Evolutionary conservation across 179 eudicot species (phyloP).

Genomic region (Kewa caespitosa): DNA sequence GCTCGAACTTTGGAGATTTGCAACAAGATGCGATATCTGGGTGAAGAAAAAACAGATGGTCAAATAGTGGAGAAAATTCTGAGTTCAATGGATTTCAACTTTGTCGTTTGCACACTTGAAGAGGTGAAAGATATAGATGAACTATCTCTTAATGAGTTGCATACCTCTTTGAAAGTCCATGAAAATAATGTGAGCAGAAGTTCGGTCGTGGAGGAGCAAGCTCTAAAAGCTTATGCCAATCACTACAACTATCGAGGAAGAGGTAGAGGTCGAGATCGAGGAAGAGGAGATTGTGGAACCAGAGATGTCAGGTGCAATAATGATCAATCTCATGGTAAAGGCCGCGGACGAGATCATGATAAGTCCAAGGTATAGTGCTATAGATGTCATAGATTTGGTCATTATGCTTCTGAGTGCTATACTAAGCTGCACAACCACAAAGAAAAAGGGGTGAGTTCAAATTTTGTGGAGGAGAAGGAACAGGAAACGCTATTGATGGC

Average conservation of each 20-base stretch:
- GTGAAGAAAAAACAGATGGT: not conserved
- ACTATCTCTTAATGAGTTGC: not conserved
- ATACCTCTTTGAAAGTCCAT: constrained; percentile 9
- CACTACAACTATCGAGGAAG: constrained; percentile 3
- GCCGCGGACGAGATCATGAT: constrained; percentile 17
- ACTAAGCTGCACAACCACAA: constrained; percentile 16
- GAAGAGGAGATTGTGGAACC: constrained; percentile 11
- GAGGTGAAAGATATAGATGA: not conserved
- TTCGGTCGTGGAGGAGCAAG: constrained; percentile 6
- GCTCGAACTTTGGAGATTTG: not conserved
- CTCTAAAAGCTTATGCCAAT: constrained; percentile 12
- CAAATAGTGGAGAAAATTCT: not conserved
- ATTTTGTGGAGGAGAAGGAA: constrained; percentile 21
- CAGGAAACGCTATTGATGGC: constrained; percentile 26
- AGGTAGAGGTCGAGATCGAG: constrained; percentile 7
- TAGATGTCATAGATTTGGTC: constrained; percentile 30
- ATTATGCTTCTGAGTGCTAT: constrained; percentile 27
- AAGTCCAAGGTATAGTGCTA: constrained; percentile 27
- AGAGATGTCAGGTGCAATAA: not conserved
- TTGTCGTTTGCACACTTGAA: not conserved
- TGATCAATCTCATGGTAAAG: constrained; percentile 4
- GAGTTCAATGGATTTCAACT: not conserved
- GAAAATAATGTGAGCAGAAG: constrained; percentile 7
- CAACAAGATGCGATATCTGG: not conserved
- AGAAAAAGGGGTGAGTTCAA: constrained; percentile 6